A percentile compares a stretch with the other conserved stretches of the same genome.
phyloP scores from a whole-genome alignment of 345 rosid genomes.

The Excoecaria cochinchinensis region DNA sequence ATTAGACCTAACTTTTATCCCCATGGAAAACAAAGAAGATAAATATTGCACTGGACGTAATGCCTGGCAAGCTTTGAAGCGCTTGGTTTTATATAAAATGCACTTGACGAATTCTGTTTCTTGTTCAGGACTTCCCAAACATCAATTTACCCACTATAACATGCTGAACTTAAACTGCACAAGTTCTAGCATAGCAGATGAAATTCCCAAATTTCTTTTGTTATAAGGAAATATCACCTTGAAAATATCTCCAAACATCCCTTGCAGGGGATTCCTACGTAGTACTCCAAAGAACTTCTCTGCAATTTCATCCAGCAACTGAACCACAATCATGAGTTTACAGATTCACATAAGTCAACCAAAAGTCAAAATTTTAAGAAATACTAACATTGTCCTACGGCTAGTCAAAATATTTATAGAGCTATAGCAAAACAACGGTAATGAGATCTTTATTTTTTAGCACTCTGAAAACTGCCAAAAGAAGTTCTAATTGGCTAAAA shows the following conservation, averaged over 20 bases:
- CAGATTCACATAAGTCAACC: neutral
- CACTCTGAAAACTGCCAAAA: neutral
- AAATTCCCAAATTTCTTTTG: neutral
- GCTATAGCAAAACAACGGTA: neutral
- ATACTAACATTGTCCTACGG: neutral
- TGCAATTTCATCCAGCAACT: slow-evolving; percentile 83
- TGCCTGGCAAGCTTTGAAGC: neutral
- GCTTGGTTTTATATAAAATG: neutral
- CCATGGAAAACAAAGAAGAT: neutral
- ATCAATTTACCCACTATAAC: neutral
- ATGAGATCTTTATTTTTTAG: neutral
- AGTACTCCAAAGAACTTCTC: slow-evolving; percentile 77
- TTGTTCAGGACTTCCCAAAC: neutral
- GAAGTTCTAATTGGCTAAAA: neutral
- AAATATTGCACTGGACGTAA: neutral
- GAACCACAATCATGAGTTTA: slow-evolving; percentile 26
- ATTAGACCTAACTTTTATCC: neutral
- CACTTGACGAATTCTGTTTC: neutral
- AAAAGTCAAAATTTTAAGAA: slow-evolving; percentile 6
- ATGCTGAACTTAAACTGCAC: neutral
- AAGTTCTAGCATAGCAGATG: neutral
- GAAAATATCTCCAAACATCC: slow-evolving; percentile 84
- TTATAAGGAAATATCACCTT: slow-evolving; percentile 37
- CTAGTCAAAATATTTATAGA: neutral
- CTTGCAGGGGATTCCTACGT: slow-evolving; percentile 81